Evolutionary conservation across 1,139 yeast genomes (phyloP), one percentile per base, ranked within the genome.

Genomic region (Candida smagusa): DNA sequence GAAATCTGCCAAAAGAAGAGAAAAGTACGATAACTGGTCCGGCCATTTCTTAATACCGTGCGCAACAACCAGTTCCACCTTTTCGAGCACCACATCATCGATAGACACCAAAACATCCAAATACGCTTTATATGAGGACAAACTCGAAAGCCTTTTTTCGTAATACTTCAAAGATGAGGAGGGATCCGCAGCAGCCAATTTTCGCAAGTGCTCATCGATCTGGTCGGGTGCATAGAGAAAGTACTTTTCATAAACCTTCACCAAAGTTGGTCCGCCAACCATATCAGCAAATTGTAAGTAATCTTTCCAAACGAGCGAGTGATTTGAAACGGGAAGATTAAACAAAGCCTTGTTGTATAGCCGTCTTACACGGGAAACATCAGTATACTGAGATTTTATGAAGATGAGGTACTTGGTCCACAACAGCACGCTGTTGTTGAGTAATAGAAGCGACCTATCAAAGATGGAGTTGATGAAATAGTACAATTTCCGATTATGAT

Each of bases 401-500:
- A 75, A 79, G 12, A 56, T 51, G 34, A 85, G 56, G 52, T 78
- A 84, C 41, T 65, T 65, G 2, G 58, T 43, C 90, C 94, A 84
- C 5, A 84, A 48, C 12, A 68, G 56, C 1, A 78, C 75, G 62
- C 72, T 71, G 44, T 68, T 65, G 42, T 56, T 53, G 39, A 78
- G 58, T 26, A 66, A 43, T n/a, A 56, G 52, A 40, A 84, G 50
- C 12, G 81, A 70, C 22, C 68, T 53, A 30, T 72, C 74, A 52
- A 79, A 84, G 13, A 74, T 59, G 7, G 47, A 41, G 37, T 68
- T 68, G 9, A 77, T 66, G 19, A 55, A 46, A 3, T 37, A 43
- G 40, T 57, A 69, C 37, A 66, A 68, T n/a, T 41, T 37, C 11
- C 45, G 48, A 41, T 63, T 55, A 37, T 58, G 50, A 25, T 60